phyloP scores from a whole-genome alignment of 176 grass and related monocot species.

The Echinochloa phyllopogon region DNA sequence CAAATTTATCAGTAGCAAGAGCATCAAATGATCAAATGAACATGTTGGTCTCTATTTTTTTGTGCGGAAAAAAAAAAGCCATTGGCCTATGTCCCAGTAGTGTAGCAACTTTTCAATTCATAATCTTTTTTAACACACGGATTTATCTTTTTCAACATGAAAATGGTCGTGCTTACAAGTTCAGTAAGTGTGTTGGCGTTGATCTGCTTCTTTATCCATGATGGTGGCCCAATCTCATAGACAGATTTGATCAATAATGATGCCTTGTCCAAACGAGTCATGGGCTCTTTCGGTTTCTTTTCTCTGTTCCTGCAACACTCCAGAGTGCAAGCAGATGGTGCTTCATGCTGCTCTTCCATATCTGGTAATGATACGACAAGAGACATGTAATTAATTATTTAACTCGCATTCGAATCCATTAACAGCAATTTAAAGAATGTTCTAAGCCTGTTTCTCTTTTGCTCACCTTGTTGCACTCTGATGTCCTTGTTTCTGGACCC shows the following conservation, averaged over 20 bases:
- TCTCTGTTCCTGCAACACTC: neutral
- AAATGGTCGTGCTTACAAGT: slow-evolving; percentile 29
- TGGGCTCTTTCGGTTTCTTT: neutral
- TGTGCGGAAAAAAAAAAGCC: neutral
- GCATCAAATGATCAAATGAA: neutral
- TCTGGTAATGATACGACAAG: neutral
- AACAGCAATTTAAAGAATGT: neutral
- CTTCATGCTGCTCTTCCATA: no score
- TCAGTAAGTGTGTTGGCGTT: neutral
- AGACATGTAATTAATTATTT: neutral
- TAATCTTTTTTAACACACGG: neutral
- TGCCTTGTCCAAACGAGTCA: neutral
- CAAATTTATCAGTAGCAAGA: neutral
- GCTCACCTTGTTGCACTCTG: neutral
- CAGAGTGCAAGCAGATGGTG: neutral
- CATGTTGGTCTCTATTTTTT: neutral
- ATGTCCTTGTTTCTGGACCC: neutral
- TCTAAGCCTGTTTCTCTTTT: neutral
- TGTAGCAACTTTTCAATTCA: neutral
- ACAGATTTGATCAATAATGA: neutral
- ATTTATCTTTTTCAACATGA: neutral
- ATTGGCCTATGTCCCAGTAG: neutral
- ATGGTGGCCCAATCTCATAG: neutral
- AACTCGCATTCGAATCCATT: neutral
- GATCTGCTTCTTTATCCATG: slow-evolving; percentile 45